Evolutionary conservation across 345 rosid species (phyloP), one percentile per base, ranked within the genome.

Genomic region (Euclidium syriacum): DNA sequence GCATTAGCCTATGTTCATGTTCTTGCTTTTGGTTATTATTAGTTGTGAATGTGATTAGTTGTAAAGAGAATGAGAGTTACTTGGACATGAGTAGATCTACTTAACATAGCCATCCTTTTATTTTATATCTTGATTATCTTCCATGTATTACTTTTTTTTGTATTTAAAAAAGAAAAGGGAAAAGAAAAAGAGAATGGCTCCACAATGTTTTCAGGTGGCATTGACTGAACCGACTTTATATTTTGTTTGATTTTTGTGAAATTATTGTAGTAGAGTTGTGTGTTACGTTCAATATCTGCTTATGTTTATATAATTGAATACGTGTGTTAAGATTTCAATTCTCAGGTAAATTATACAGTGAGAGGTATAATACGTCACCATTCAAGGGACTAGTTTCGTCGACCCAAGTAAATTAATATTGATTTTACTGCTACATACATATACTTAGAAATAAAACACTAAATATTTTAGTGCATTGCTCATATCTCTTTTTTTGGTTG

Each of bases 161-260:
- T n/a, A n/a, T n/a, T n/a, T n/a, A n/a, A 12, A 30, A 55, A 40
- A 46, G n/a, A 4, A 25, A 39, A 50, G 23, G 11, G 8, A 41
- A 29, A 38, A 47, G 34, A 40, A 40, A 51, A 68, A 42, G 48
- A 33, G 47, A 25, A 60, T 40, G 44, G 54, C 24, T n/a, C n/a
- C 35, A 57, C 50, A 41, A 51, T 58, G 52, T 46, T 58, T 40
- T 23, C 12, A 23, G 3, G 52, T 17, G 29, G 59, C 60, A 12
- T 50, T 68, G 50, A 47, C 64, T 27, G 64, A 47, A 17, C 46
- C 1, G 19, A n/a, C 30, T 6, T 52, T 42, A n/a, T n/a, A n/a
- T 24, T 29, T 29, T 6, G 6, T 22, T 16, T 34, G 5, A 30
- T 47, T 1, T 20, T 29, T 51, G 58, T 26, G 19, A 32, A 17